A percentile compares a stretch with the other conserved stretches of the same genome.
These are phyloP conservation scores for Sporothrix schenckii DNA, from an alignment of 2,329 filamentous ascomycete species.

Conservation along the genomic window DNA sequence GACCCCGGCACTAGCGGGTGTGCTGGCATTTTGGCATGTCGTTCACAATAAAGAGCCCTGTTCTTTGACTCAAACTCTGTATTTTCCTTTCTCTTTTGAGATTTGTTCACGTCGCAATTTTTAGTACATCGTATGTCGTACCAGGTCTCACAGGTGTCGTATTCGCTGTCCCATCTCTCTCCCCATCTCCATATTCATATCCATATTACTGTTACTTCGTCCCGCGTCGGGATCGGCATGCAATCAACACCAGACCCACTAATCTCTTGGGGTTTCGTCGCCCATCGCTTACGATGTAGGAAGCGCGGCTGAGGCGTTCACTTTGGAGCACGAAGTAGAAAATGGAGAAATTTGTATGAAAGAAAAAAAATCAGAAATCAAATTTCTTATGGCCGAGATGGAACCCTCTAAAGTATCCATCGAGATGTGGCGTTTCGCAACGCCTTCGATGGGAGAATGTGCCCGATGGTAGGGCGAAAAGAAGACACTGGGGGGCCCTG, in stretches of 20 bases:
- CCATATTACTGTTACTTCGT: background rate
- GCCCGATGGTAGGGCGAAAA: no score
- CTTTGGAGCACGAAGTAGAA: no score
- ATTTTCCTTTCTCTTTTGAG: background rate
- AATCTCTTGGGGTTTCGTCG: background rate
- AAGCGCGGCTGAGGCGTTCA: background rate
- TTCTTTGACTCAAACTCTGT: background rate
- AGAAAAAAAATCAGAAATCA: no score
- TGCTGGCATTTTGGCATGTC: constrained; percentile 23
- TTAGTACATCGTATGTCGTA: no score
- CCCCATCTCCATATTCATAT: background rate
- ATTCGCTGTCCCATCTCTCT: background rate
- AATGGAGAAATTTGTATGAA: no score
- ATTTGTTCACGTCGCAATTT: background rate
- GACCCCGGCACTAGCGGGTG: background rate
- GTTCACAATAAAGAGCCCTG: constrained; percentile 26
- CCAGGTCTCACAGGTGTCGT: background rate
- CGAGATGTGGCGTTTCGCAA: no score
- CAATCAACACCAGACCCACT: constrained; percentile 16
- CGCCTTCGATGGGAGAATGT: no score
- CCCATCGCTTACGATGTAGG: background rate
- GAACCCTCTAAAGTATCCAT: no score
- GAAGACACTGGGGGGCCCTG: no score
- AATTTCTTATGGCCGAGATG: no score
- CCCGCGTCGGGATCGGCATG: constrained; percentile 18